phyloP scores from a whole-genome alignment of 306 rosid species.

The Abrus precatorius region DNA sequence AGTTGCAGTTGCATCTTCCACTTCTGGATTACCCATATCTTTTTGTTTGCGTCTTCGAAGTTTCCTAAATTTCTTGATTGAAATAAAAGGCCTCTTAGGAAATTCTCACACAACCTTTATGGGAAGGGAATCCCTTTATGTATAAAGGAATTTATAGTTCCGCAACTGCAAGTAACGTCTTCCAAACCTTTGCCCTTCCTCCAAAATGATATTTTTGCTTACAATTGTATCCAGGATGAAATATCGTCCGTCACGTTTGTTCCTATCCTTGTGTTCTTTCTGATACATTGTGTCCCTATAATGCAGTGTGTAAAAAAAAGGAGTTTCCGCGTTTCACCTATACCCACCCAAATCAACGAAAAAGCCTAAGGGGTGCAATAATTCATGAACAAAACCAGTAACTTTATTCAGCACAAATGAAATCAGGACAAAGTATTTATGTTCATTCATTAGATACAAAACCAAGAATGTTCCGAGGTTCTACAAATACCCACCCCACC shows the following conservation, averaged over 20 bases:
- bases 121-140: background rate
- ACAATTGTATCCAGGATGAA: background rate
- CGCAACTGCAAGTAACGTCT: background rate
- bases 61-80: background rate
- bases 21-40: background rate
- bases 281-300: too few species aligned
- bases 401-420: slow-evolving; percentile 42
- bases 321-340: background rate
- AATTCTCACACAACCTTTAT: background rate
- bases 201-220: too few species aligned
- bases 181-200: too few species aligned
- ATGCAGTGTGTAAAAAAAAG: too few species aligned
- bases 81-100: background rate
- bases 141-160: background rate
- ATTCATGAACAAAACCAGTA: slow-evolving; percentile 26
- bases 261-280: too few species aligned
- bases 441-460: slow-evolving; percentile 37
- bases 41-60: background rate
- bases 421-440: slow-evolving; percentile 28
- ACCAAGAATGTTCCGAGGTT: slow-evolving; percentile 38
- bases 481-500: slow-evolving; percentile 23
- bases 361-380: background rate
- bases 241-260: too few species aligned
- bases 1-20: too few species aligned
- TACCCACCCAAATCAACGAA: background rate